A percentile compares a stretch with the other conserved stretches of the same genome.
These are phyloP conservation scores for Alternaria arbusti DNA, from an alignment of 2,329 filamentous ascomycete genomes.

Conservation along the genomic window DNA sequence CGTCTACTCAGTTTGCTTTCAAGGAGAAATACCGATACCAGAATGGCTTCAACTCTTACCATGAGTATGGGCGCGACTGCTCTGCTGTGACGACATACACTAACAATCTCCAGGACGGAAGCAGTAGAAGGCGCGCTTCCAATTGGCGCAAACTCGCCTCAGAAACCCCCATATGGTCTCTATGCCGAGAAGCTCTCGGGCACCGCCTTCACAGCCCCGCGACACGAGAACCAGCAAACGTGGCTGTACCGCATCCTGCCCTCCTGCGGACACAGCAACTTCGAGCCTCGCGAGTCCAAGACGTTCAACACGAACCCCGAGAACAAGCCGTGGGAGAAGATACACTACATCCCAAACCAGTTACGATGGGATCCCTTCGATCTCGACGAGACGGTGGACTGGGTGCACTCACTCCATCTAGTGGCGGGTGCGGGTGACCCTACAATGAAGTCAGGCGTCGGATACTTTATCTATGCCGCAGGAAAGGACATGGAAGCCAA, in stretches of 20 bases:
- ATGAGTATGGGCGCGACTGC: constrained; percentile 65
- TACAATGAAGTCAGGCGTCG: constrained; percentile 77
- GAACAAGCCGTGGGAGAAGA: constrained; percentile 59
- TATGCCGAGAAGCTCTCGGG: constrained; percentile 77
- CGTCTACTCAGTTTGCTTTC: constrained; percentile 67
- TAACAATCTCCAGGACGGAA: constrained; percentile 66
- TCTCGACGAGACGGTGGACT: constrained; percentile 71
- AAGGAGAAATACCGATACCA: constrained; percentile 77
- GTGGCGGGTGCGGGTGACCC: constrained; percentile 82
- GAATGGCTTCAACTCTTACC: constrained; percentile 77
- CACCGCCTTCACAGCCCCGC: constrained; percentile 64
- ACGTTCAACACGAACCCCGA: constrained; percentile 60
- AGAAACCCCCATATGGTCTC: constrained; percentile 78
- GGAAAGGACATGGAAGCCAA: constrained; percentile 77
- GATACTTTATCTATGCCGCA: constrained; percentile 80
- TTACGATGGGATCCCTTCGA: constrained; percentile 82
- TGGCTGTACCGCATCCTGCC: constrained; percentile 66
- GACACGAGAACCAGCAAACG: constrained; percentile 63
- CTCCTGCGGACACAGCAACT: constrained; percentile 64
- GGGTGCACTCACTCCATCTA: constrained; percentile 72
- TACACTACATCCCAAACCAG: constrained; percentile 81
- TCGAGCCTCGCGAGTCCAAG: constrained; percentile 56
- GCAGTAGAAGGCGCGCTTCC: constrained; percentile 77
- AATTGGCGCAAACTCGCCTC: constrained; percentile 78
- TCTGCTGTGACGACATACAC: neutral